Base-by-base conservation (phyloP, 768 basidiomycete genomes). In the Roridomyces roridus region DNA sequence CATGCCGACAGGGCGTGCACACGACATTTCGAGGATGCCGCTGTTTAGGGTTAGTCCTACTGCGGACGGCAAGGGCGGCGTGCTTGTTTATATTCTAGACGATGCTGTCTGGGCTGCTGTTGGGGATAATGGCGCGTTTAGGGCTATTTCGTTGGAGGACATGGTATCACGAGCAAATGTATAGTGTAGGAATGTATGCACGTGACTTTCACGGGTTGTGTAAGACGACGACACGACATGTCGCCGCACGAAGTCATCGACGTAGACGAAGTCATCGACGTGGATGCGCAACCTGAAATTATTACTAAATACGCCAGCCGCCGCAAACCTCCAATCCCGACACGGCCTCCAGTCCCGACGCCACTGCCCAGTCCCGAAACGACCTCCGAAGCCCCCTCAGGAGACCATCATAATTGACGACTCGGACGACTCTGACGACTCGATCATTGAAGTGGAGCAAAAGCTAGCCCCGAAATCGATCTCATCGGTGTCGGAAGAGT, bases 51-150 rank as follows among this genome's bases (percentile, higher is more conserved):
- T 98, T 12, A 91, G 92, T 52, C 77, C 77, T 48, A 86, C 81
- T 20, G 85, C 84, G 14, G 92, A 93, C 70, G 95, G 94, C 11
- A 89, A 87, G 65, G 91, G 92, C 9, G 96, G 96, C 0, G 67
- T 98, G 39, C 76, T 94, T 64, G 88, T 97, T 21, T 99, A 96
- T 74, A 83, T 98, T 39, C 77, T 86, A 62, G 95, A 97, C 65
- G 95, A 97, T 74, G 96, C 95, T 1, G 92, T 98, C 14, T 98
- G 96, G 90, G 89, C 90, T 3, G 73, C 72, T 1, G 71, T 73
- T 29, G 85, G 78, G 50, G 84, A 86, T 21, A 76, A 75, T 28
- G 86, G 86, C 17, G 80, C 83, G 14, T 92, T 86, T 70, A 78
- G 82, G 56, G 95, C 96, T 4, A 87, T 98, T 24, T 78, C 87